Evolutionary conservation across 352 stramenopile genomes (phyloP), one percentile per base, ranked within the genome.

Genomic region (Phytophthora tubulina): DNA sequence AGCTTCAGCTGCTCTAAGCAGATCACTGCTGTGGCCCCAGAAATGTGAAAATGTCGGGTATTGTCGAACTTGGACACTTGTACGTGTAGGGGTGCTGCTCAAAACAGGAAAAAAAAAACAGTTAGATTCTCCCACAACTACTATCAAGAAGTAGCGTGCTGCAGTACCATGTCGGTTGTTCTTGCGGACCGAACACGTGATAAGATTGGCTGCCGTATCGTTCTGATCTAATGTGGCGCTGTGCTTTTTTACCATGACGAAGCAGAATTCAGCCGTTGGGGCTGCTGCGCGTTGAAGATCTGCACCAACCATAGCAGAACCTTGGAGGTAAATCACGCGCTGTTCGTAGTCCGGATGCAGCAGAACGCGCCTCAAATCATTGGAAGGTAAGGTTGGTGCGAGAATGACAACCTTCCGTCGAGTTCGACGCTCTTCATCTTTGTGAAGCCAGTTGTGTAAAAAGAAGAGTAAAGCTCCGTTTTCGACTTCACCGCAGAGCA

Each of bases 1-100:
- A 95, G 66, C 35, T 88, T 86, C 3, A 96, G 63, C 51, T 95
- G 82, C 46, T 96, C 84, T 15, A 95, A 63, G 49, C 90, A 96
- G 14, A 95, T 73, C 21, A 95, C 82, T 49, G 86, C 76, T 35
- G 84, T 86, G 0, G 85, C 86, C 13, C 86, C 82, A 6, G 88
- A 92, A 44, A 92, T 91, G 33, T 91, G 81, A 48, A 93, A 81
- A 36, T 95, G 90, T 3, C 78, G 72, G 9, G 87, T 79, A 35
- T 92, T 94, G 56, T 95, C 86, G 17, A 78, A 79, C 62, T 91
- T 90, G 46, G 90, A 90, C 5, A 96, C 82, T 73, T 96, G 86
- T 7, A 92, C 83, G 49, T 91, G 92, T 4, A 96, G 54, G 4
- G 81, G 86, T 7, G 83, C 88, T 81, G 60, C 7, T 54, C 48